Evolutionary conservation across 139 green algal genomes (phyloP).

Genomic region (Spirogloea muscicola): DNA sequence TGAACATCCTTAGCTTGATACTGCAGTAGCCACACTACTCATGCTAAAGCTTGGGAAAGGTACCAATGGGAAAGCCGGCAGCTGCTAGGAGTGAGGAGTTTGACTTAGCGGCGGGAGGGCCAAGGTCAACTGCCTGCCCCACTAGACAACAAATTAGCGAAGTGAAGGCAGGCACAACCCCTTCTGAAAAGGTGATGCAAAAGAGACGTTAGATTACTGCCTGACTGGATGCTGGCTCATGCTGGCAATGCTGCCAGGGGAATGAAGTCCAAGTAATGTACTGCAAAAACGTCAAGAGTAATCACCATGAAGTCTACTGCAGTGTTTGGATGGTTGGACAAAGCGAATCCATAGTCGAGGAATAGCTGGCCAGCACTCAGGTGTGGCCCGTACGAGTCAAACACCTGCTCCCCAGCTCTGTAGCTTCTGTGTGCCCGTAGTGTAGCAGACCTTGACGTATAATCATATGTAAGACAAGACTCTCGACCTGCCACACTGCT

Average conservation of each 20-base stretch:
- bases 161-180: too few relatives aligned
- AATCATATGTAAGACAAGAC: conserved; percentile 5
- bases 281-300: too few relatives aligned
- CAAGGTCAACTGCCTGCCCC: too few relatives aligned
- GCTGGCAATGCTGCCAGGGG: neutral
- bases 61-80: conserved; percentile 18
- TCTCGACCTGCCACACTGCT: conserved; percentile 3
- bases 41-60: neutral
- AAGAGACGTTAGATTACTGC: neutral
- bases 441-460: neutral
- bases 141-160: too few relatives aligned
- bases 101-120: too few relatives aligned
- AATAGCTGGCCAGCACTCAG: conserved; percentile 19
- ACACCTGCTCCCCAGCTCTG: conserved; percentile 29
- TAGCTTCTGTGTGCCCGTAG: conserved; percentile 22
- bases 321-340: neutral
- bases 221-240: neutral
- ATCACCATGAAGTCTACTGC: neutral
- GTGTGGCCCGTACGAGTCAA: conserved; percentile 31
- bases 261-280: neutral
- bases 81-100: conserved; percentile 10
- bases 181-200: neutral
- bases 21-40: neutral
- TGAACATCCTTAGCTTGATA: neutral
- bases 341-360: conserved; percentile 38